phyloP scores from a whole-genome alignment of 2,329 filamentous ascomycete genomes.

The Penicillium frequentans region DNA sequence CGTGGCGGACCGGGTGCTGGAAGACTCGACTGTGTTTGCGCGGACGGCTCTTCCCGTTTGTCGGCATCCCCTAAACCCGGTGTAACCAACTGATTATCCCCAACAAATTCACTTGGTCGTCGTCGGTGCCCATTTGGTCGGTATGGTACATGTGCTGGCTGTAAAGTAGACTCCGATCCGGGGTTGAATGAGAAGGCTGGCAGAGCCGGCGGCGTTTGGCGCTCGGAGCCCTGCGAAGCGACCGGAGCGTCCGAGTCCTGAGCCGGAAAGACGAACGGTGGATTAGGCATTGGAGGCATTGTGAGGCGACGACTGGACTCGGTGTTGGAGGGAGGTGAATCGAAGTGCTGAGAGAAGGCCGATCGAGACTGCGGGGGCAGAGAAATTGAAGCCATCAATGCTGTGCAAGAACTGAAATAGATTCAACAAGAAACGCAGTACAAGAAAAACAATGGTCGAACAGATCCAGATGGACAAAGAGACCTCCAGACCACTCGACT shows the following conservation, averaged over 20 bases:
- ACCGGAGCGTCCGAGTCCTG: slow-evolving; percentile 39
- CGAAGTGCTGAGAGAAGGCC: slow-evolving; percentile 30
- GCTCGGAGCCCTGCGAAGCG: slow-evolving; percentile 46
- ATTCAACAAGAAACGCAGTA: slow-evolving; percentile 3
- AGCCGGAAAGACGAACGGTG: slow-evolving; percentile 64
- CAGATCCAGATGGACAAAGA: slow-evolving; percentile 21
- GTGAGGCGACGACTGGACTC: slow-evolving; percentile 25
- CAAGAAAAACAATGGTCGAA: slow-evolving; percentile 9
- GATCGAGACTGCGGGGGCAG: slow-evolving; percentile 34
- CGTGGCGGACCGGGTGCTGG: slow-evolving; percentile 41
- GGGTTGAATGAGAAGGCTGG: slow-evolving; percentile 42
- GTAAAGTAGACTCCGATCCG: slow-evolving; percentile 34
- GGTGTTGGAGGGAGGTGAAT: slow-evolving; percentile 19
- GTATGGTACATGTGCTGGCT: slow-evolving; percentile 49
- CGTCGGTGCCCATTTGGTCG: slow-evolving; percentile 61
- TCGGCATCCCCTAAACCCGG: slow-evolving; percentile 62
- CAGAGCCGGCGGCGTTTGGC: slow-evolving; percentile 38
- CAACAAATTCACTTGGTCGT: slow-evolving; percentile 83
- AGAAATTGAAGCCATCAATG: slow-evolving; percentile 39
- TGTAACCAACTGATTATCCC: slow-evolving; percentile 57
- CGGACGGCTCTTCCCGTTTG: slow-evolving; percentile 23
- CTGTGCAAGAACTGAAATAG: slow-evolving; percentile 12
- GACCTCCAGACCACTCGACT: slow-evolving; percentile 27
- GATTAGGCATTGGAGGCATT: slow-evolving; percentile 54
- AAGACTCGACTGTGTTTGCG: slow-evolving; percentile 23